These are phyloP conservation scores for Neonectria ditissima DNA, from an alignment of 2,329 filamentous ascomycete species.

Conservation along the genomic window DNA sequence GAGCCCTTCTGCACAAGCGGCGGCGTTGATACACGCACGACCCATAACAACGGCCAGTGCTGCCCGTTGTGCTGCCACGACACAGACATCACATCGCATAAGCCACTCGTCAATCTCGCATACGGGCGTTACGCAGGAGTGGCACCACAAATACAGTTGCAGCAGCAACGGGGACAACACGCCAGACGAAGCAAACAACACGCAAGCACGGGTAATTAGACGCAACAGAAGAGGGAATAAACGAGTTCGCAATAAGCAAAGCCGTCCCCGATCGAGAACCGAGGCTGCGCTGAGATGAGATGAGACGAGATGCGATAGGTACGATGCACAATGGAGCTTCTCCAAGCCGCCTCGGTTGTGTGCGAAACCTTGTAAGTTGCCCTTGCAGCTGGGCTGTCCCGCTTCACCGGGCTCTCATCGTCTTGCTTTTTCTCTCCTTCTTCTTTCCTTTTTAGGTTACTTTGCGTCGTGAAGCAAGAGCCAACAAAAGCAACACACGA, in stretches of 20 bases:
- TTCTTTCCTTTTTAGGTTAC: slow-evolving; percentile 19
- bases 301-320: background rate
- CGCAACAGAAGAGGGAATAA: background rate
- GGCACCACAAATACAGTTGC: slow-evolving; percentile 7
- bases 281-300: background rate
- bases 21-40: background rate
- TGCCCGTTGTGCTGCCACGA: slow-evolving; percentile 24
- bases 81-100: background rate
- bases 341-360: background rate
- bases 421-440: slow-evolving; percentile 12
- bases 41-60: background rate
- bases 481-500: slow-evolving; percentile 27
- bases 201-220: background rate
- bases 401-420: too few species aligned
- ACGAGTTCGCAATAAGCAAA: background rate
- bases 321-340: background rate
- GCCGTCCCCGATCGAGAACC: background rate
- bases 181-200: slow-evolving; percentile 3
- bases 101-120: slow-evolving; percentile 28
- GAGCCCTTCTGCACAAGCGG: background rate
- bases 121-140: slow-evolving; percentile 26
- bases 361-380: background rate
- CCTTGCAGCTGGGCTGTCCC: background rate
- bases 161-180: slow-evolving; percentile 6
- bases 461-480: slow-evolving; percentile 33